Evolutionary conservation across 805 yeast species (phyloP).

Genomic region (Monosporozyma unispora): DNA sequence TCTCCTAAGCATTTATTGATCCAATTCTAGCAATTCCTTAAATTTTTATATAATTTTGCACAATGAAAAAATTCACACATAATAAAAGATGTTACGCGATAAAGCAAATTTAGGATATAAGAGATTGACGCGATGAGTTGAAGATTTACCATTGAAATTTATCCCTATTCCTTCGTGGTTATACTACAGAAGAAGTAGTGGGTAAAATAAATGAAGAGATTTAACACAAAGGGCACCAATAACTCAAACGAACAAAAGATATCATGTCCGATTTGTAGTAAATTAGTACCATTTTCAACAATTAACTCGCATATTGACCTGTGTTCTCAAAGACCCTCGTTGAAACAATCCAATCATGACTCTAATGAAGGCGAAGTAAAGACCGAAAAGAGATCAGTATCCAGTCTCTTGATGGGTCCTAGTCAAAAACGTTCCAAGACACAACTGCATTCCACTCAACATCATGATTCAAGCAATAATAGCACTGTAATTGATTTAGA

Average conservation of each 20-base stretch:
- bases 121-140: not conserved
- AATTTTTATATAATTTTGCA: not conserved
- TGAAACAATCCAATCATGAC: not conserved
- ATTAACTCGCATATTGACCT: slow-evolving; percentile 27
- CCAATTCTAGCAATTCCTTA: not conserved
- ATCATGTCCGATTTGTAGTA: slow-evolving; percentile 27
- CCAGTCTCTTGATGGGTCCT: not conserved
- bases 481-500: slow-evolving; percentile 5
- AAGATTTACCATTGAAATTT: not conserved
- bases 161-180: too few relatives aligned
- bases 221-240: not conserved
- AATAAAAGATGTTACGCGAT: not conserved
- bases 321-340: slow-evolving; percentile 12
- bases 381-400: not conserved
- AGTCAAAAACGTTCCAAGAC: not conserved
- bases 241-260: slow-evolving; percentile 16
- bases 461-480: not conserved
- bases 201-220: not conserved
- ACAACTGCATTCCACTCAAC: not conserved
- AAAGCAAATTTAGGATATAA: not conserved
- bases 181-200: not conserved
- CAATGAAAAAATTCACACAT: not conserved
- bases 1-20: not conserved
- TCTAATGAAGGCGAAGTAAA: not conserved
- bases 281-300: slow-evolving; percentile 16